Conservation (phyloP, 129 eudicot genomes). For the Flaveria sonorensis region DNA sequence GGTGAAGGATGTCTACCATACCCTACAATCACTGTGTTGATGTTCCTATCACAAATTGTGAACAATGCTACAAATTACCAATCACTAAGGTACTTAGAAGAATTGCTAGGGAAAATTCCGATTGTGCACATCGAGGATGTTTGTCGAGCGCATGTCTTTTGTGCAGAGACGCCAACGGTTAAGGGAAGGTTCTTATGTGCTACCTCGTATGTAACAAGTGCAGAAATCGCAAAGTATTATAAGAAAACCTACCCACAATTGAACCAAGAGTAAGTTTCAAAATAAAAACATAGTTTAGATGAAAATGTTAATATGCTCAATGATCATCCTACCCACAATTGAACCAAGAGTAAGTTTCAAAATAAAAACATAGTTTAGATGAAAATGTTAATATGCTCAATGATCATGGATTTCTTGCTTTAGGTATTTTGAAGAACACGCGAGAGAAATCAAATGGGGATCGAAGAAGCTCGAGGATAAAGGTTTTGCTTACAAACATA, state of each 20-base stretch:
- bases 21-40: slow-evolving; percentile 17
- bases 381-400: not conserved
- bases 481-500: slow-evolving; percentile 50
- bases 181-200: slow-evolving; percentile 55
- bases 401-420: not conserved
- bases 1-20: slow-evolving; percentile 42
- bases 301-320: not conserved
- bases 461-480: slow-evolving; percentile 46
- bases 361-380: not conserved
- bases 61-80: not conserved
- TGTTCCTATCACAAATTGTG: slow-evolving; percentile 36
- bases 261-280: slow-evolving; percentile 39
- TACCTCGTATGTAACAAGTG: slow-evolving; percentile 31
- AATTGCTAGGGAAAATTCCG: slow-evolving; percentile 50
- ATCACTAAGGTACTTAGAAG: slow-evolving; percentile 38
- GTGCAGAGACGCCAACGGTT: slow-evolving; percentile 30
- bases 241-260: slow-evolving; percentile 39
- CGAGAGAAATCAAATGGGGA: slow-evolving; percentile 46
- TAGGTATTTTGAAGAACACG: slow-evolving; percentile 38
- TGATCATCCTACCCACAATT: slow-evolving; percentile 34
- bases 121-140: slow-evolving; percentile 54
- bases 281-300: not conserved
- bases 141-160: slow-evolving; percentile 54
- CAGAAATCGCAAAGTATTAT: slow-evolving; percentile 44
- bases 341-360: slow-evolving; percentile 39